phyloP scores from a whole-genome alignment of 805 yeast species.

The Candida ficus region DNA sequence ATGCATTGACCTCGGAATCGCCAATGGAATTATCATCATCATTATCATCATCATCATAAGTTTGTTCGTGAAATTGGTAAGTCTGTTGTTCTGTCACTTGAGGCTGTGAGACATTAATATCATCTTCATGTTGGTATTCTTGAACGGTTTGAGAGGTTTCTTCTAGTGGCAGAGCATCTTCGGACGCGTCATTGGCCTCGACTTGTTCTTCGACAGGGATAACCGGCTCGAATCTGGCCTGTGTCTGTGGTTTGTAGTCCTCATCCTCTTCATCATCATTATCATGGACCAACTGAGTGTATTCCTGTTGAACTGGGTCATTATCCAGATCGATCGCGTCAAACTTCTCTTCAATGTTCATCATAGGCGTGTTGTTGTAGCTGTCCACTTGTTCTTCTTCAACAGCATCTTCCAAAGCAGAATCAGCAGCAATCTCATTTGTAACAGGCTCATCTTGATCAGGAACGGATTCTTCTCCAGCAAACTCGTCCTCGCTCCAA shows the following conservation, averaged over 20 bases:
- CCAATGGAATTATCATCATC: neutral
- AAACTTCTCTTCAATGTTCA: constrained; percentile 2
- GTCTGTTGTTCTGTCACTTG: constrained; percentile 1
- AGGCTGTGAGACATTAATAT: too few species aligned
- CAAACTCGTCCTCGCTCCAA: constrained; percentile 27
- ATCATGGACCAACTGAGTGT: constrained; percentile 9
- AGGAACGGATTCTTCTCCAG: constrained; percentile 4
- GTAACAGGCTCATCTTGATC: neutral
- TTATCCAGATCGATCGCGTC: constrained; percentile 6
- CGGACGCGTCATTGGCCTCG: neutral
- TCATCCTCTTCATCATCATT: constrained; percentile 24
- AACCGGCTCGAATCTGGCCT: constrained; percentile 9
- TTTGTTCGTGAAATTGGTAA: constrained; percentile 7
- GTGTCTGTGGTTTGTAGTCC: constrained; percentile 12
- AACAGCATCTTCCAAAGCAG: constrained; percentile 1
- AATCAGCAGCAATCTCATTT: neutral
- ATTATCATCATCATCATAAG: constrained; percentile 4
- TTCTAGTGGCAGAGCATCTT: neutral
- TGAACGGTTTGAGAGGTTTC: too few species aligned
- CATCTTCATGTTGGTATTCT: too few species aligned
- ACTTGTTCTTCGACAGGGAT: neutral
- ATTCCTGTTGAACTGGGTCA: neutral
- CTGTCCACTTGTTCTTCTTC: constrained; percentile 2
- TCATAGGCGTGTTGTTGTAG: constrained; percentile 6
- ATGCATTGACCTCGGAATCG: neutral